These are phyloP conservation scores for Penicillium canariense DNA, from an alignment of 495 filamentous ascomycete genomes.

Conservation along the genomic window DNA sequence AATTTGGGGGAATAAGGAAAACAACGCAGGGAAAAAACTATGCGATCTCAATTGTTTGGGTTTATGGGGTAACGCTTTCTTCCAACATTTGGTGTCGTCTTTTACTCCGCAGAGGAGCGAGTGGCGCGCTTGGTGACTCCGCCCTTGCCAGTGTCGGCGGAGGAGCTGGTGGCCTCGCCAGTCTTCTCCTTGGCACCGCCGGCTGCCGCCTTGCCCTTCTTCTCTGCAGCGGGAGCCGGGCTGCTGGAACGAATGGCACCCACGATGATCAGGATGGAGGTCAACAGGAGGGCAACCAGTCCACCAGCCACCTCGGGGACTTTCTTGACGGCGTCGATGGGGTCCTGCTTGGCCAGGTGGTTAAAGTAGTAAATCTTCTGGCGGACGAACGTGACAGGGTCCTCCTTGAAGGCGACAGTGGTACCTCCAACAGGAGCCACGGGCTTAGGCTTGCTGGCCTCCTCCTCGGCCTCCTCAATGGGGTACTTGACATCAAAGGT, in stretches of 20 bases:
- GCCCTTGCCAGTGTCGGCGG: constrained; percentile 64
- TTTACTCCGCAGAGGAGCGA: constrained; percentile 54
- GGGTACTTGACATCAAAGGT: constrained; percentile 91
- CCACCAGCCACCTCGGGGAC: constrained; percentile 88
- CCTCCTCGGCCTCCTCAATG: constrained; percentile 80
- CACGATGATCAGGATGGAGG: constrained; percentile 66
- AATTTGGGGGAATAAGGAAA: constrained; percentile 16
- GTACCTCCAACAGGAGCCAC: constrained; percentile 62
- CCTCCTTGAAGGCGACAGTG: constrained; percentile 87
- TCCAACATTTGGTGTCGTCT: constrained; percentile 4
- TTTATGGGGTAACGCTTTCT: constrained; percentile 13
- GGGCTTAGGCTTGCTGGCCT: constrained; percentile 76
- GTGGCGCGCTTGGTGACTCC: constrained; percentile 65
- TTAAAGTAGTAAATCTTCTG: constrained; percentile 91
- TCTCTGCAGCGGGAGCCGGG: constrained; percentile 55
- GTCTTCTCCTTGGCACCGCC: constrained; percentile 77
- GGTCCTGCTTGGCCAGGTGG: constrained; percentile 80
- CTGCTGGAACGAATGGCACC: constrained; percentile 53
- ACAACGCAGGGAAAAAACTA: constrained; percentile 7
- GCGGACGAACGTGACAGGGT: constrained; percentile 83
- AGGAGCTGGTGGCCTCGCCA: constrained; percentile 62
- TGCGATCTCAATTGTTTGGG: constrained; percentile 12
- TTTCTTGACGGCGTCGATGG: constrained; percentile 84
- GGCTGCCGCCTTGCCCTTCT: constrained; percentile 72
- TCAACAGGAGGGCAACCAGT: constrained; percentile 64